Evolutionary conservation across 352 stramenopile species (phyloP).

Genomic region (Thraustochytrium striatum): DNA sequence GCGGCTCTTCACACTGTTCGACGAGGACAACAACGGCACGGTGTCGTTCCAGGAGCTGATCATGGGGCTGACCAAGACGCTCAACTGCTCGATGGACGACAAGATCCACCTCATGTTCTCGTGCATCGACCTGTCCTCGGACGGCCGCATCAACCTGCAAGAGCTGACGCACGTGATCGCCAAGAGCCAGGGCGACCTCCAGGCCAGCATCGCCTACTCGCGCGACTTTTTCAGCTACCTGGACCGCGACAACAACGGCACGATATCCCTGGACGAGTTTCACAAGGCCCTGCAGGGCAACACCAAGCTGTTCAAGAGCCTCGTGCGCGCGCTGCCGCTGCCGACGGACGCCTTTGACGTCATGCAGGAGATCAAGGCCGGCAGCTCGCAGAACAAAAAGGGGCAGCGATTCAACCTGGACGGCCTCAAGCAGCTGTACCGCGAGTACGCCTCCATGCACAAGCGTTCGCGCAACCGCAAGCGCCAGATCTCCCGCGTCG

Average conservation of each 20-base stretch:
- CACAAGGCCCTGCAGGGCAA: neutral
- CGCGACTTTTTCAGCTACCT: conserved; percentile 38
- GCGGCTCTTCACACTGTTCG: conserved; percentile 36
- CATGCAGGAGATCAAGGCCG: conserved; percentile 36
- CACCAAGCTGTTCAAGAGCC: conserved; percentile 37
- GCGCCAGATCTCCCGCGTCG: conserved; percentile 4
- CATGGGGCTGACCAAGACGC: conserved; percentile 10
- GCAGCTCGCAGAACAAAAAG: neutral
- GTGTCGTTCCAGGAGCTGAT: conserved; percentile 32
- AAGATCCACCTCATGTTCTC: conserved; percentile 23
- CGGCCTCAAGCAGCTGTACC: conserved; percentile 30
- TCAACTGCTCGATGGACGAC: conserved; percentile 17
- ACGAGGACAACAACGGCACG: conserved; percentile 29
- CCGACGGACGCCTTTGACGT: conserved; percentile 25
- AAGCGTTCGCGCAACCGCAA: neutral
- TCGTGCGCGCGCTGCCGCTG: conserved; percentile 26
- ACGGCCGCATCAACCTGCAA: conserved; percentile 42
- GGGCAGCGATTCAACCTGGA: neutral
- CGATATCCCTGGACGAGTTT: conserved; percentile 29
- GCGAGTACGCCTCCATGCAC: conserved; percentile 14
- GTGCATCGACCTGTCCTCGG: conserved; percentile 28
- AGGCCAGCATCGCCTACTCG: conserved; percentile 38
- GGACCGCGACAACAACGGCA: conserved; percentile 11
- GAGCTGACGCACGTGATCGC: conserved; percentile 43
- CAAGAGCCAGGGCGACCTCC: conserved; percentile 35